Base-by-base conservation (phyloP, 805 yeast species). In the Citeromyces matritensis region DNA sequence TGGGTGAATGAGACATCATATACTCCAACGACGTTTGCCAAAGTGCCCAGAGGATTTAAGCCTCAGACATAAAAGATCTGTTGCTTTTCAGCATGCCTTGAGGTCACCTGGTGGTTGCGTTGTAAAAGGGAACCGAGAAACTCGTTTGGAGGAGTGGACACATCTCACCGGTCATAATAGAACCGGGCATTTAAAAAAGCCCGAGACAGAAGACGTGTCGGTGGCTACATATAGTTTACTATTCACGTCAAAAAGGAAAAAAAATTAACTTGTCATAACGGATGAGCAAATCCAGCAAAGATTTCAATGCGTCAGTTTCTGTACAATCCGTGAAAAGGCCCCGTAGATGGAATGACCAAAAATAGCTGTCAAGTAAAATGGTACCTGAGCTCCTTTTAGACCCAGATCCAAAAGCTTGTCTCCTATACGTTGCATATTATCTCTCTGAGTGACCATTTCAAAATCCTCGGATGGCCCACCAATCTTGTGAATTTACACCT, bases 341-440 rank as follows among this genome's bases (percentile, higher is more conserved):
- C 88, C 98, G 49, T 86, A 85, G 29, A 91, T 84, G 12, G 95
- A 81, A 51, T 86, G 95, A 51, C 91, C 97, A 51, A 86, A 88
- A 28, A 91, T 88, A 2, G 94, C 80, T 1, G 98, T 91, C 43
- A 84, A 61, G 51, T 91, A 91, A 52, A 84, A 91, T 3, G 88
- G 74, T 2, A 88, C 80, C 47, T 84, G 91, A 11, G 85, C 94
- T 14, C 91, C 93, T 45, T 85, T 94, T 23, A 86, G 59, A 0
- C 95, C 96, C 40, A 80, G 66, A 47, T 86, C 97, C 35, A 80
- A 60, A 25, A 91, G 61, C 48, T 86, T 96, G 53, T 91, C 97
- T 8, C 93, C 93, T 1, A 88, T 84, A 41, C 97, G 63, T 50
- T 86, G 95, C 83, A 84, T 85, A 34, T 91, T 91, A 48, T 91